Percentiles rank a stretch among this genome's conserved stretches.
phyloP scores from a whole-genome alignment of 257 asterid species.

The Rhazya stricta region DNA sequence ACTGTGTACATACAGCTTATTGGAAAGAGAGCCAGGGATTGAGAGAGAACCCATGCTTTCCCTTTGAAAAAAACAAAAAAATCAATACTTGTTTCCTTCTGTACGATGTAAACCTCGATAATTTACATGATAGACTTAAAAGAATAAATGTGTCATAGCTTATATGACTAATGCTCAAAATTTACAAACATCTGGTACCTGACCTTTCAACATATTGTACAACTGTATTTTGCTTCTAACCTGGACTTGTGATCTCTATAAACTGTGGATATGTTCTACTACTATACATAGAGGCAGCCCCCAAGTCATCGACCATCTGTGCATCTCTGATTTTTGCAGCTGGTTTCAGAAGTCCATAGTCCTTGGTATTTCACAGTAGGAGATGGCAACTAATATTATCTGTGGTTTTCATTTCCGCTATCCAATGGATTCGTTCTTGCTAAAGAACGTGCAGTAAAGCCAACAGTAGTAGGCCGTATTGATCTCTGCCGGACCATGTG shows the following conservation, averaged over 20 bases:
- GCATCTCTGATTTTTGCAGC: slow-evolving; percentile 9
- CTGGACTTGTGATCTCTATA: slow-evolving; percentile 13
- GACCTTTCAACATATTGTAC: slow-evolving; percentile 15
- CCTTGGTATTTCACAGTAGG: slow-evolving; percentile 1
- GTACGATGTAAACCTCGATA: not conserved
- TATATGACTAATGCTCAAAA: slow-evolving; percentile 5
- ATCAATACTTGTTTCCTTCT: not conserved
- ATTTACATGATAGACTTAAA: slow-evolving; percentile 12
- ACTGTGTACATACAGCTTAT: not conserved
- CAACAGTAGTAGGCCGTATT: slow-evolving; percentile 63
- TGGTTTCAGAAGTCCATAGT: not conserved
- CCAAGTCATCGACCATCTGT: slow-evolving; percentile 13
- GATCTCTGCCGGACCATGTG: slow-evolving; percentile 74
- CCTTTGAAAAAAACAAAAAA: not conserved
- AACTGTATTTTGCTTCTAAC: slow-evolving; percentile 7
- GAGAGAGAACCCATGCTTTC: not conserved
- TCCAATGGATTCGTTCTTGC: slow-evolving; percentile 60
- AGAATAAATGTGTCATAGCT: slow-evolving; percentile 9
- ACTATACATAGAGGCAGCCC: slow-evolving; percentile 6
- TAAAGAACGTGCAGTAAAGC: slow-evolving; percentile 87
- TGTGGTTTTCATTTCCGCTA: slow-evolving; percentile 16
- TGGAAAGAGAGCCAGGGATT: not conserved
- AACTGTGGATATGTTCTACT: not conserved
- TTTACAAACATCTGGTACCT: slow-evolving; percentile 23
- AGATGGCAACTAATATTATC: slow-evolving; percentile 16